Conservation (phyloP, 2,329 filamentous ascomycete genomes). For the Alternaria arborescens region DNA sequence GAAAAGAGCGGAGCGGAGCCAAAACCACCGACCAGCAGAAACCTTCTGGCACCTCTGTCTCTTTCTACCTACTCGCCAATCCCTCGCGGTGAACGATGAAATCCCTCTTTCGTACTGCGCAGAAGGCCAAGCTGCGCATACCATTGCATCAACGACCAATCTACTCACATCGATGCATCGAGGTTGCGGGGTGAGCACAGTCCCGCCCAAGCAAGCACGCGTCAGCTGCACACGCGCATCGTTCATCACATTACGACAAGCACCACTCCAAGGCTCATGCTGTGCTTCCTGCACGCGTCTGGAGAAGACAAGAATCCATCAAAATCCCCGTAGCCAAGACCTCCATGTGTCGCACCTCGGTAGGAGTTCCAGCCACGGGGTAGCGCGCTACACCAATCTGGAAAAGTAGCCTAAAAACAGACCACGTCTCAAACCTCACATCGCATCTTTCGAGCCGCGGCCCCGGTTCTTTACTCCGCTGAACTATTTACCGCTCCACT, state of each 20-base stretch:
- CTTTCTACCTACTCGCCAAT: not conserved
- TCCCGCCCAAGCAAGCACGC: constrained; percentile 24
- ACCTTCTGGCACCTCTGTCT: not conserved
- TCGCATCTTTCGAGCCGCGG: constrained; percentile 17
- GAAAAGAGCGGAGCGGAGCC: not conserved
- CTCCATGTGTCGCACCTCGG: constrained; percentile 42
- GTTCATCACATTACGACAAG: constrained; percentile 29
- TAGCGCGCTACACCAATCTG: constrained; percentile 23
- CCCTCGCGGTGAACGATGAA: not conserved
- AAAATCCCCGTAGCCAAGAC: constrained; percentile 29
- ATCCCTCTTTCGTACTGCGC: not conserved
- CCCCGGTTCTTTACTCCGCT: constrained; percentile 15
- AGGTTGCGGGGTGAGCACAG: not conserved
- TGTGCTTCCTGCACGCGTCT: constrained; percentile 14
- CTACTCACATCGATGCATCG: not conserved
- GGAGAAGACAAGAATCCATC: constrained; percentile 9
- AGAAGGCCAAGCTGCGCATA: not conserved
- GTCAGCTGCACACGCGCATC: constrained; percentile 28
- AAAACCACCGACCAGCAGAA: not conserved
- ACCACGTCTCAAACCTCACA: constrained; percentile 29
- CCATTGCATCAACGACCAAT: not conserved
- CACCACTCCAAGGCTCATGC: constrained; percentile 18
- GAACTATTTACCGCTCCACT: constrained; percentile 37
- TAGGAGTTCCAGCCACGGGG: constrained; percentile 28
- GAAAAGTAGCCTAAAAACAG: constrained; percentile 29